Conservation (phyloP, 2,329 filamentous ascomycete genomes). For the Sclerotinia sclerotiorum region DNA sequence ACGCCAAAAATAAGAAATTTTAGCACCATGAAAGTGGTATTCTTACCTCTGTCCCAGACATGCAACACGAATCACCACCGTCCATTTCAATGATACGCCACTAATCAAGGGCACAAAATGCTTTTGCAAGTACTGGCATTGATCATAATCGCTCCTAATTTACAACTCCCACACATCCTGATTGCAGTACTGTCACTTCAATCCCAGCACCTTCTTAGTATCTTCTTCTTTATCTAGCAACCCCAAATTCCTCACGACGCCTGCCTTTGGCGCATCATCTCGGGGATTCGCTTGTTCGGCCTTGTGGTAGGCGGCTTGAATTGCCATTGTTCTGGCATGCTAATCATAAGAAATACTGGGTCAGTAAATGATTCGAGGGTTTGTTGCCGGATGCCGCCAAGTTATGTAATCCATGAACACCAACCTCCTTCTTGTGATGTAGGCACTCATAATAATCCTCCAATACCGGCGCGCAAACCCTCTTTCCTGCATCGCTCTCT, state of each 20-base stretch:
- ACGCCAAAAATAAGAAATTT: background rate
- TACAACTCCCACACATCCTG: slow-evolving; percentile 32
- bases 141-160: slow-evolving; percentile 32
- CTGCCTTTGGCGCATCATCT: slow-evolving; percentile 78
- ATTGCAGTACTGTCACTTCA: slow-evolving; percentile 33
- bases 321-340: slow-evolving; percentile 73
- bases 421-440: slow-evolving; percentile 98
- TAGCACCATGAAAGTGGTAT: background rate
- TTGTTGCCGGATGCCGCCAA: background rate
- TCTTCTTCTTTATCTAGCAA: slow-evolving; percentile 83
- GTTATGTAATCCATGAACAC: slow-evolving; percentile 34
- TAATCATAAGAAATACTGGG: slow-evolving; percentile 15
- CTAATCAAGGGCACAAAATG: background rate
- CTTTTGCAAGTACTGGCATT: slow-evolving; percentile 17
- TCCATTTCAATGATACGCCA: background rate
- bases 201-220: slow-evolving; percentile 56
- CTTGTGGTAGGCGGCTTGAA: slow-evolving; percentile 85
- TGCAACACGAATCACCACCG: background rate
- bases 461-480: slow-evolving; percentile 79
- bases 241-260: slow-evolving; percentile 84
- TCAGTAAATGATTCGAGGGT: slow-evolving; percentile 7
- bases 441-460: slow-evolving; percentile 99
- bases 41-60: no score
- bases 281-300: slow-evolving; percentile 71
- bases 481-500: slow-evolving; percentile 77